A percentile compares a stretch with the other conserved stretches of the same genome.
phyloP scores from a whole-genome alignment of 345 rosid species.

The Ricinus communis region DNA sequence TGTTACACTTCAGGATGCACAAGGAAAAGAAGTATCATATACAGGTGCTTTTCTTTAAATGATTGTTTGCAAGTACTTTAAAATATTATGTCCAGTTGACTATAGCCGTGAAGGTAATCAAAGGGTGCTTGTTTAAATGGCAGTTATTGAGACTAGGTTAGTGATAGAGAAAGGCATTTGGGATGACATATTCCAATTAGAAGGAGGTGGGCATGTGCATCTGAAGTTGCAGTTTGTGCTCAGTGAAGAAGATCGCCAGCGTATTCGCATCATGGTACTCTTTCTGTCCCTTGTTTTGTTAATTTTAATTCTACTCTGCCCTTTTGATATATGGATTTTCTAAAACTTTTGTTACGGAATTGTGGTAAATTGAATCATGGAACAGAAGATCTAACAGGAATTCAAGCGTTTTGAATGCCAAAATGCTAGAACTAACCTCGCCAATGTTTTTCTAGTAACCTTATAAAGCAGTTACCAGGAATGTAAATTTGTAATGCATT shows the following conservation, averaged over 20 bases:
- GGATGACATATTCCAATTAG: slow-evolving; percentile 61
- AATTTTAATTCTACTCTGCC: not conserved
- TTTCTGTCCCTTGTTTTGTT: not conserved
- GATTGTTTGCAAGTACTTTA: not conserved
- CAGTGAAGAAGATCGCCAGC: slow-evolving; percentile 71
- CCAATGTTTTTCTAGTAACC: too few relatives aligned
- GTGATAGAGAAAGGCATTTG: slow-evolving; percentile 73
- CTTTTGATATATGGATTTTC: not conserved
- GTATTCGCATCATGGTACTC: slow-evolving; percentile 65
- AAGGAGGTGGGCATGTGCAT: slow-evolving; percentile 72
- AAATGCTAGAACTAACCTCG: not conserved
- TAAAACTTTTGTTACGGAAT: not conserved
- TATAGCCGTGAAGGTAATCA: slow-evolving; percentile 22
- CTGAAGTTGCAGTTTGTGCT: slow-evolving; percentile 80
- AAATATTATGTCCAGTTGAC: not conserved
- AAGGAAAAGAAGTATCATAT: slow-evolving; percentile 56
- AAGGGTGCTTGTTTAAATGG: slow-evolving; percentile 22
- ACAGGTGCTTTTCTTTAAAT: slow-evolving; percentile 38
- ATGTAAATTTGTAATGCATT: too few relatives aligned
- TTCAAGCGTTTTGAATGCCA: too few relatives aligned
- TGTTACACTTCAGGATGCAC: slow-evolving; percentile 50
- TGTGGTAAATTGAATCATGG: not conserved
- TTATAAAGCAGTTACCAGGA: too few relatives aligned
- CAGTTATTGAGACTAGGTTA: slow-evolving; percentile 71
- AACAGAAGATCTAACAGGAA: not conserved